These are phyloP conservation scores for Dalbergia cultrata DNA, from an alignment of 306 rosid species.

Conservation along the genomic window DNA sequence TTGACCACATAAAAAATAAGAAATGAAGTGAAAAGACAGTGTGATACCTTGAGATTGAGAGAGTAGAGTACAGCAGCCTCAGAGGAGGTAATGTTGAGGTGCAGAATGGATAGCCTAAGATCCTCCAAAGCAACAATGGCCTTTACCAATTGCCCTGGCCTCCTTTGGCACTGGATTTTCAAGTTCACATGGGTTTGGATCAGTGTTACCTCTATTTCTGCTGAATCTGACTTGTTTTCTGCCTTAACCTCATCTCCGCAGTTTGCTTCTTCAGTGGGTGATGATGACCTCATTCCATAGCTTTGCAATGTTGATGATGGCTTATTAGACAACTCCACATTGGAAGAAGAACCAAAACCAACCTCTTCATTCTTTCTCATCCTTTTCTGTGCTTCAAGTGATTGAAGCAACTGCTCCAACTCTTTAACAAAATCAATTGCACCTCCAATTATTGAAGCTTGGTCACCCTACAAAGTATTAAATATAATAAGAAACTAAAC, in stretches of 20 bases:
- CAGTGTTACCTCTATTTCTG: slow-evolving; percentile 74
- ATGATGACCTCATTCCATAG: slow-evolving; percentile 49
- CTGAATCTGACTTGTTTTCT: slow-evolving; percentile 75
- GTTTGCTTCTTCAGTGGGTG: slow-evolving; percentile 42
- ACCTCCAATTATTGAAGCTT: slow-evolving; percentile 95
- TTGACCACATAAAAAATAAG: slow-evolving; percentile 48
- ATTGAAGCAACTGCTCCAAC: slow-evolving; percentile 82
- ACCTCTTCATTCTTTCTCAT: slow-evolving; percentile 55
- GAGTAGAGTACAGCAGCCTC: slow-evolving; percentile 74
- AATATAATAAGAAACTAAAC: no score
- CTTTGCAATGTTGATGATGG: slow-evolving; percentile 37
- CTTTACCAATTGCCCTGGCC: slow-evolving; percentile 70
- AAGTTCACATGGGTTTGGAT: slow-evolving; percentile 94
- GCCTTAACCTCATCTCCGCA: slow-evolving; percentile 63
- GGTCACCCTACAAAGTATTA: slow-evolving; percentile 76
- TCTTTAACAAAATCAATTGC: slow-evolving; percentile 98
- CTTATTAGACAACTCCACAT: slow-evolving; percentile 42
- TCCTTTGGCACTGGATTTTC: slow-evolving; percentile 74
- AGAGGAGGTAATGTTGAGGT: slow-evolving; percentile 85
- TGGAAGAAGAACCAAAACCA: slow-evolving; percentile 43
- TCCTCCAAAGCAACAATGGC: slow-evolving; percentile 85
- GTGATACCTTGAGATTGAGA: slow-evolving; percentile 92
- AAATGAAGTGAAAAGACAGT: slow-evolving; percentile 35
- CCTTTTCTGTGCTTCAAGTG: slow-evolving; percentile 79
- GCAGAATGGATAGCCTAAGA: slow-evolving; percentile 78